These are phyloP conservation scores for Aspergillus melleus DNA, from an alignment of 2,329 filamentous ascomycete genomes.

Conservation along the genomic window DNA sequence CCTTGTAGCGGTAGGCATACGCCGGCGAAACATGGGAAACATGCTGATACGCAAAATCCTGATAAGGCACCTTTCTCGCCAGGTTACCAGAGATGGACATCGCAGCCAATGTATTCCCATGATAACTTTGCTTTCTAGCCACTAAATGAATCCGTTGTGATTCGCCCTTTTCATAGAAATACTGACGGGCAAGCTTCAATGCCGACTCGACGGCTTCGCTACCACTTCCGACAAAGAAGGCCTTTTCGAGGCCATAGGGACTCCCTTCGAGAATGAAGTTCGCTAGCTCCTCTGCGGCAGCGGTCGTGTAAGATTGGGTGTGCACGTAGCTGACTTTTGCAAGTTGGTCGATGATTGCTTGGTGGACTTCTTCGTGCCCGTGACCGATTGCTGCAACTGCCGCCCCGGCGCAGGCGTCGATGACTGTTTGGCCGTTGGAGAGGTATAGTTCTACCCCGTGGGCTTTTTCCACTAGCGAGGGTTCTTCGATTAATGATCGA, in stretches of 20 bases:
- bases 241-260: constrained; percentile 1
- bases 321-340: constrained; percentile 5
- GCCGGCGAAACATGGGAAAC: constrained; percentile 1
- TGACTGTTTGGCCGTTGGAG: not conserved
- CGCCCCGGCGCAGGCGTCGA: constrained; percentile 3
- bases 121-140: constrained; percentile 3
- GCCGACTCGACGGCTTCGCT: constrained; percentile 5
- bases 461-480: not conserved
- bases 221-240: constrained; percentile 3
- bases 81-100: not conserved
- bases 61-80: constrained; percentile 1
- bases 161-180: constrained; percentile 1
- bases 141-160: not conserved
- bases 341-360: constrained; percentile 3
- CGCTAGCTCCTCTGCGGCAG: not conserved
- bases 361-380: not conserved
- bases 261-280: not conserved
- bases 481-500: constrained; percentile 1
- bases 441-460: not conserved
- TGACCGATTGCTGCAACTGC: constrained; percentile 4
- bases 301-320: constrained; percentile 2
- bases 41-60: not conserved
- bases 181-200: constrained; percentile 4
- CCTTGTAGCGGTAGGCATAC: constrained; percentile 1
- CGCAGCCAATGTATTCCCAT: constrained; percentile 5